Conservation (phyloP, 805 yeast genomes). For the Hanseniaspora valbyensis region DNA sequence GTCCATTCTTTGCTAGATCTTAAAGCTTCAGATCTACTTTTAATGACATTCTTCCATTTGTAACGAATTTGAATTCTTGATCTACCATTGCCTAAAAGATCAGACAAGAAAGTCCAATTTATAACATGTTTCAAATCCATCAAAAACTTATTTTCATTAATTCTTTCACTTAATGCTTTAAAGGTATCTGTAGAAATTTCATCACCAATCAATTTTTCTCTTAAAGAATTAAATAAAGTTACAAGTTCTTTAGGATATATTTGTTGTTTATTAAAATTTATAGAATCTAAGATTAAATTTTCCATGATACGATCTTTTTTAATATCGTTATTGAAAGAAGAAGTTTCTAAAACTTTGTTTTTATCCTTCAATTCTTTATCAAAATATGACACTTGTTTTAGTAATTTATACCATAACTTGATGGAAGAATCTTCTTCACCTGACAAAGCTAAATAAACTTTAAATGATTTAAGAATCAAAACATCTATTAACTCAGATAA, state of each 20-base stretch:
- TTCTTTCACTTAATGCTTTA: background rate
- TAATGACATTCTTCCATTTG: conserved; percentile 79
- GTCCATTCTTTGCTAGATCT: background rate
- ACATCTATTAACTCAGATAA: conserved; percentile 42
- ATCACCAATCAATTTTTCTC: background rate
- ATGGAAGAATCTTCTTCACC: background rate
- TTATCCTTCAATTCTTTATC: too few species aligned
- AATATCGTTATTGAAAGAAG: conserved; percentile 16
- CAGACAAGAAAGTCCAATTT: conserved; percentile 89
- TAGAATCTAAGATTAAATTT: background rate
- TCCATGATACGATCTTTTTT: conserved; percentile 19
- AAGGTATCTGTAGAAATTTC: background rate
- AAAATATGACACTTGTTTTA: background rate
- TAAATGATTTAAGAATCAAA: background rate
- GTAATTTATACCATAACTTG: background rate
- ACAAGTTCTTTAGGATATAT: background rate
- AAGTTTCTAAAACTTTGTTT: background rate
- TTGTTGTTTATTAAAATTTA: conserved; percentile 5
- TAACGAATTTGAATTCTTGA: conserved; percentile 91
- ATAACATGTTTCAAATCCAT: conserved; percentile 35
- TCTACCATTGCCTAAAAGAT: conserved; percentile 76
- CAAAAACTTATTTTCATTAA: background rate
- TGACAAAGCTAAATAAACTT: background rate
- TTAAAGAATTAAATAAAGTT: background rate
- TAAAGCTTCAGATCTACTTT: conserved; percentile 27